Evolutionary conservation across 306 rosid species (phyloP), one percentile per base, ranked within the genome.

Genomic region (Begonia peltatifolia): DNA sequence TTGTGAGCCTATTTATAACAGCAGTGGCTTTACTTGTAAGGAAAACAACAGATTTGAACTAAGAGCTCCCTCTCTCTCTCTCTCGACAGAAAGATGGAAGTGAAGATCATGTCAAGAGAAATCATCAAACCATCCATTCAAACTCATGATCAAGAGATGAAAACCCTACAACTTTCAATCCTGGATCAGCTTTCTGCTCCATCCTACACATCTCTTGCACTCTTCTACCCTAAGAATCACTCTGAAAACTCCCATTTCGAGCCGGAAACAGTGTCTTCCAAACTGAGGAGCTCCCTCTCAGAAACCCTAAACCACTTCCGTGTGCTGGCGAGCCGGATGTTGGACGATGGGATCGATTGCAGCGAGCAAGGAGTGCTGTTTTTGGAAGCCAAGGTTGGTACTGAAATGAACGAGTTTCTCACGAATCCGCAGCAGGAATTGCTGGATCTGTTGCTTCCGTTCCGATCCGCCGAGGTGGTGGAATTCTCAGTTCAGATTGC

Each of bases 231-330:
- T 17, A 2, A 1, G 42, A 12, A 30, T 5, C 38, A 5, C 38
- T 30, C 38, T 5, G 38, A 30, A 5, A 30, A 5, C 38, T 30
- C 38, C 38, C 38, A 30, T 30, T 30, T 30, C 3, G 38, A 30
- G 8, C 38, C 6, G 1, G 8, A 30, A 30, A 3, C 38, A 7
- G 38, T 30, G 38, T 30, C 38, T 30, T 30, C 13, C n/a, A 43
- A 10, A 6, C 79, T 75, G 1, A 84, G 78, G 67, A 66, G 42
- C 46, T 84, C 86, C 11, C 46, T 84, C 17, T 75, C 88, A 2
- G 20, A 71, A 4, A 61, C 62, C 54, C 66, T 78, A 12, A 58
- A 66, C 14, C 63, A 53, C 0, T 80, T 55, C 71, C 78, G 74
- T 36, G 81, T 76, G 0, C 78, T 84, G 0, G 83, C 74, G 0